Conservation (phyloP, 768 basidiomycete genomes). For the Tylopilus vinaceipallidus region DNA sequence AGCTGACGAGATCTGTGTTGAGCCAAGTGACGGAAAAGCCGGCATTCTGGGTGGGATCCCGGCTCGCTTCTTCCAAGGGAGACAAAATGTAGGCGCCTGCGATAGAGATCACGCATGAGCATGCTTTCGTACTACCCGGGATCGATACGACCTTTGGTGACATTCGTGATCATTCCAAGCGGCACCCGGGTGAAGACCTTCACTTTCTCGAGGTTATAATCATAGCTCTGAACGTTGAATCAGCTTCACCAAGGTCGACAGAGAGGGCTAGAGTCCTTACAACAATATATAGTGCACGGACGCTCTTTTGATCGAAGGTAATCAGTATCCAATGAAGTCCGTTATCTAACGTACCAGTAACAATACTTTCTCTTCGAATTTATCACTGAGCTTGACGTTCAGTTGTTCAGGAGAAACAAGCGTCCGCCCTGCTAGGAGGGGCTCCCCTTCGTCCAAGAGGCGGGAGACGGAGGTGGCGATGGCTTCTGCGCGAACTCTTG, state of each 20-base stretch:
- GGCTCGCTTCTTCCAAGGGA: constrained; percentile 86
- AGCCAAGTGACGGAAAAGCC: constrained; percentile 86
- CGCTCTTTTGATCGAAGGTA: constrained; percentile 27
- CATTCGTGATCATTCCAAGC: constrained; percentile 69
- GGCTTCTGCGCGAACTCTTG: constrained; percentile 87
- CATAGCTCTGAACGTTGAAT: constrained; percentile 65
- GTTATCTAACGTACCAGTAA: constrained; percentile 62
- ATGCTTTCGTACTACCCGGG: neutral
- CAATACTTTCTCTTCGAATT: constrained; percentile 93
- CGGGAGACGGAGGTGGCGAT: constrained; percentile 84
- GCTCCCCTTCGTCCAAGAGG: constrained; percentile 74
- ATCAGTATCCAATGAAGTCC: neutral
- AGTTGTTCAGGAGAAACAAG: constrained; percentile 80
- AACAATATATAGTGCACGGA: constrained; percentile 69
- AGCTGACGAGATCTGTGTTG: constrained; percentile 60
- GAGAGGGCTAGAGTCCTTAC: constrained; percentile 43
- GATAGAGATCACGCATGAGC: neutral
- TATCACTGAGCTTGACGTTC: constrained; percentile 67
- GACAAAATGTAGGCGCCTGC: constrained; percentile 95
- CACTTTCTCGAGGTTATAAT: constrained; percentile 91
- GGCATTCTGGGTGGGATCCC: constrained; percentile 84
- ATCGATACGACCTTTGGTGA: constrained; percentile 66
- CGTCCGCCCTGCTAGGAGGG: constrained; percentile 85
- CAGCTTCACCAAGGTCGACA: neutral
- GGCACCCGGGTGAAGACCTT: constrained; percentile 88